These are phyloP conservation scores for Balansia obtecta DNA, from an alignment of 2,329 filamentous ascomycete species.

Conservation along the genomic window DNA sequence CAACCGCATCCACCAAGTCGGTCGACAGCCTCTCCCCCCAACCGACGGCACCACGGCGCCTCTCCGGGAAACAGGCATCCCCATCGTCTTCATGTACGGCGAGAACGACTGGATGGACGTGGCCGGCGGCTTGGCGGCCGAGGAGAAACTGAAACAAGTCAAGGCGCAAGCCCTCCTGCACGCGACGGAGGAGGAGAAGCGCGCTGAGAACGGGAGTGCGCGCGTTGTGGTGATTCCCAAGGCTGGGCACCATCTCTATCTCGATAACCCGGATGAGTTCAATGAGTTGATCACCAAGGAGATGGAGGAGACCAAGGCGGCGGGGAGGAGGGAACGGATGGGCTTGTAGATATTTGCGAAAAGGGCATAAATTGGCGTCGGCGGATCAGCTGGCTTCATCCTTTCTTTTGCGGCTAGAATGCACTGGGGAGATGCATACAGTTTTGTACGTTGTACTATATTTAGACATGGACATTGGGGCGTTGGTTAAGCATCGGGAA, in stretches of 20 bases:
- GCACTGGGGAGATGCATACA: too few species aligned
- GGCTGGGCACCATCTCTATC: constrained; percentile 47
- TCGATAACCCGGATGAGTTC: constrained; percentile 47
- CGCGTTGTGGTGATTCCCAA: constrained; percentile 67
- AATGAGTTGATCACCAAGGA: constrained; percentile 41
- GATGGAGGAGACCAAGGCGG: constrained; percentile 34
- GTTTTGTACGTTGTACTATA: too few species aligned
- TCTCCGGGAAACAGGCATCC: constrained; percentile 51
- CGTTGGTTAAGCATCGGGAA: too few species aligned
- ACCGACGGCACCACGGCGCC: constrained; percentile 13
- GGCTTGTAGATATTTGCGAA: too few species aligned
- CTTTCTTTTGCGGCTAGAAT: too few species aligned
- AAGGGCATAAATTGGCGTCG: too few species aligned
- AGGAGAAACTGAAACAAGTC: constrained; percentile 64
- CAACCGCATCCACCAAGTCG: constrained; percentile 73
- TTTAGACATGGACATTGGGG: too few species aligned
- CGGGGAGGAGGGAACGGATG: constrained; percentile 8
- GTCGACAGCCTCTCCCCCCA: constrained; percentile 48
- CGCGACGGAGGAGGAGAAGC: constrained; percentile 55
- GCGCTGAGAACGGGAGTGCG: constrained; percentile 63
- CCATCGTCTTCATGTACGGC: constrained; percentile 89
- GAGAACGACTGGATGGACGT: constrained; percentile 99
- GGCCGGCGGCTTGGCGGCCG: constrained; percentile 66
- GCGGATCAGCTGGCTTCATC: too few species aligned
- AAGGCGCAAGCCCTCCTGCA: constrained; percentile 45